Conservation (phyloP, 805 yeast genomes). For the Candida yuanshanica region DNA sequence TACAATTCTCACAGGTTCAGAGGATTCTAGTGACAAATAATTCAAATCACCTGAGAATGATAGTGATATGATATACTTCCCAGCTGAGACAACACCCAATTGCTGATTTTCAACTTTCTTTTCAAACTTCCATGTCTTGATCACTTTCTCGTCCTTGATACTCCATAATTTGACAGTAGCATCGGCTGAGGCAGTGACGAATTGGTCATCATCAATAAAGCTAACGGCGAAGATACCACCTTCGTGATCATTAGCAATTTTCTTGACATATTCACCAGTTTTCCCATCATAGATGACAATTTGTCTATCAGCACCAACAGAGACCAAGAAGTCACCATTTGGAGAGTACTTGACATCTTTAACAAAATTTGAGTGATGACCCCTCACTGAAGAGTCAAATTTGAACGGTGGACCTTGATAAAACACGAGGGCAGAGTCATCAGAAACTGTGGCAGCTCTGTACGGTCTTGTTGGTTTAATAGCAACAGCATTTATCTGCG, state of each 20-base stretch:
- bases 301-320: constrained; percentile 81
- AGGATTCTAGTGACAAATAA: constrained; percentile 41
- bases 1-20: constrained; percentile 30
- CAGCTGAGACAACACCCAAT: constrained; percentile 72
- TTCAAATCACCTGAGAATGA: constrained; percentile 69
- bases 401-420: constrained; percentile 93
- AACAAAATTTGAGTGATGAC: constrained; percentile 70
- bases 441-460: constrained; percentile 89
- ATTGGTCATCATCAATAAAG: constrained; percentile 56
- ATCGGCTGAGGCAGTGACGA: constrained; percentile 85
- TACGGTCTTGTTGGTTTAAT: constrained; percentile 82
- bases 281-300: constrained; percentile 81
- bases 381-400: constrained; percentile 66
- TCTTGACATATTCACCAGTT: constrained; percentile 66
- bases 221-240: constrained; percentile 80
- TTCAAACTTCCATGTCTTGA: constrained; percentile 47
- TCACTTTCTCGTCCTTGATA: constrained; percentile 35
- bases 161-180: constrained; percentile 64
- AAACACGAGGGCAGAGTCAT: constrained; percentile 81
- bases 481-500: constrained; percentile 75
- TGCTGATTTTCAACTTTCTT: constrained; percentile 58
- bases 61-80: constrained; percentile 54
- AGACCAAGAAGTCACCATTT: constrained; percentile 65
- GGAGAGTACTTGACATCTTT: constrained; percentile 80
- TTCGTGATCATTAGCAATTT: constrained; percentile 46